These are phyloP conservation scores for Ophiostoma angusticollis DNA, from an alignment of 2,329 filamentous ascomycete genomes.

Conservation along the genomic window DNA sequence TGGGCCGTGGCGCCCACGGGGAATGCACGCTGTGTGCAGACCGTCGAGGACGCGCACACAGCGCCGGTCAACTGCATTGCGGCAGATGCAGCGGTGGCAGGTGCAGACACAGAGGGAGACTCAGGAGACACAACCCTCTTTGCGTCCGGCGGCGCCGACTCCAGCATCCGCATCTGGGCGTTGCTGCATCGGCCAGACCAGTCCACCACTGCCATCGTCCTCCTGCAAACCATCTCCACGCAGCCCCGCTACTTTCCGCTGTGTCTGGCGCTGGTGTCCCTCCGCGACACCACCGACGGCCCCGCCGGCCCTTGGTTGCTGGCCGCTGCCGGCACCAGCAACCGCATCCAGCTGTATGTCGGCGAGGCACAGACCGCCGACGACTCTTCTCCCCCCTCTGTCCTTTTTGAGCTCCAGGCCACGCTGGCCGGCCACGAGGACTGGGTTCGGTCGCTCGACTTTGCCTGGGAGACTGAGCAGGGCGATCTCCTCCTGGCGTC, in stretches of 20 bases:
- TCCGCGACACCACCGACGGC: slow-evolving; percentile 57
- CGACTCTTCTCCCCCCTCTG: slow-evolving; percentile 19
- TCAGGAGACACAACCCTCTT: slow-evolving; percentile 28
- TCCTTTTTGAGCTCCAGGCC: slow-evolving; percentile 56
- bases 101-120: slow-evolving; percentile 4
- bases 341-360: slow-evolving; percentile 68
- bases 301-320: slow-evolving; percentile 43
- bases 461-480: slow-evolving; percentile 56
- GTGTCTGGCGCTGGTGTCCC: slow-evolving; percentile 53
- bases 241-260: slow-evolving; percentile 73
- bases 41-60: slow-evolving; percentile 53
- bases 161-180: slow-evolving; percentile 57
- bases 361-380: slow-evolving; percentile 25
- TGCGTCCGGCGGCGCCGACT: slow-evolving; percentile 71
- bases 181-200: slow-evolving; percentile 29
- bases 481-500: slow-evolving; percentile 74
- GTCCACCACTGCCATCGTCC: slow-evolving; percentile 49
- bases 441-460: slow-evolving; percentile 80
- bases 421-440: slow-evolving; percentile 83
- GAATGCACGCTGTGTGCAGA: slow-evolving; percentile 35
- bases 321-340: slow-evolving; percentile 75
- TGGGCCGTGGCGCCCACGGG: slow-evolving; percentile 40
- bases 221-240: slow-evolving; percentile 59
- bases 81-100: slow-evolving; percentile 15
- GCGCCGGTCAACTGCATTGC: slow-evolving; percentile 61